Base-by-base conservation (phyloP, 106 monocot species). In the Hemerocallis citrina region DNA sequence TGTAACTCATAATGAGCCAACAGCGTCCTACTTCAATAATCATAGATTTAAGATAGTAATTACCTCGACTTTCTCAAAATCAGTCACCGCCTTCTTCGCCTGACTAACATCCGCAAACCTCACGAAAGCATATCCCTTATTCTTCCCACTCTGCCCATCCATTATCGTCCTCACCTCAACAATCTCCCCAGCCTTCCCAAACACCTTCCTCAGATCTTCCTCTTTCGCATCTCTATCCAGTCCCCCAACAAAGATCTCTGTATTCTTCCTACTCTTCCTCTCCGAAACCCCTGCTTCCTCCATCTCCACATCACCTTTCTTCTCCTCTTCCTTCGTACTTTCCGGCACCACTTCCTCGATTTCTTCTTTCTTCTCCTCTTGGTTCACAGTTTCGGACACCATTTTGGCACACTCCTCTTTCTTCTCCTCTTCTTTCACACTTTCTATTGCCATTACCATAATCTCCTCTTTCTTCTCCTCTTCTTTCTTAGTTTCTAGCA, bases 51-150 rank as follows among this genome's bases (percentile, higher is more conserved):
- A 52, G 27, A 52, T 27, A 2, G 6, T 0, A 59, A 60, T 28
- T 74, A 89, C 94, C 94, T 89, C 83, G 45, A 89, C 89, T 83
- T 94, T 86, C 20, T 64, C 25, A 17, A 89, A 89, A 49, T 79
- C 69, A 1, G 75, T 6, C 7, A 93, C 78, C 2, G 89, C 93
- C 66, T 73, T 82, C 72, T 82, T 93, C 27, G 93, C 93, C 29
- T 82, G 76, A 3, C 66, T 61, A 0, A 79, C 35, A 24, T 86
- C 75, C 4, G 70, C 77, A 71, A 83, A 94, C 34, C 89, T 69
- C 43, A 89, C 34, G 43, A 94, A 94, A 33, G 79, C 79, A 75
- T 75, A 94, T 6, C 94, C 94, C 59, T 94, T 94, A 52, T 86
- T 94, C 78, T 83, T 94, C 36, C 80, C 77, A 4, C 77, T 80